Base-by-base conservation (phyloP, 768 basidiomycete species). In the Termitomyces sp. region DNA sequence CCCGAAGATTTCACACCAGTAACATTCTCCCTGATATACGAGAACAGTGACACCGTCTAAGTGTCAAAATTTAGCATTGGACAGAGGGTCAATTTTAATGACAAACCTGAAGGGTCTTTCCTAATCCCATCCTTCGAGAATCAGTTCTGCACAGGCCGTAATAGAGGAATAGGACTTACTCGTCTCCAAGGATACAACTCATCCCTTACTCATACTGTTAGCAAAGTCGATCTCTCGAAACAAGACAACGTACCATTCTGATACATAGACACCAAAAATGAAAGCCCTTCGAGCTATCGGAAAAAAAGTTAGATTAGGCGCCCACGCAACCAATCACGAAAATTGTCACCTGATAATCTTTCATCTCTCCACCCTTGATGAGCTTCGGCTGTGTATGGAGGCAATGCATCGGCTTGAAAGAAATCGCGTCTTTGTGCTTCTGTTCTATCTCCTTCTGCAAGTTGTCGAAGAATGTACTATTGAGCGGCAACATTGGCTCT, bases 111-210 rank as follows among this genome's bases (percentile, higher is more conserved):
- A 86, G 68, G 0, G 85, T 86, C 65, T 86, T 86, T 6, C 84
- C 84, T 5, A 86, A 76, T 60, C 83, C 83, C 82, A 84, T 84
- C 70, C 80, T 81, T 54, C 19, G 19, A 17, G 21, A 30, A 19
- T 43, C 55, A 34, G 47, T 43, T 42, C 34, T 39, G 17, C 6
- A 1, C 7, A 11, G 5, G 28, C 12, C 3, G 7, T 14, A n/a
- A 43, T 3, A 37, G 47, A 37, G 54, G 56, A 40, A 43, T 25
- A 28, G 19, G 25, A 72, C 77, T 59, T 63, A 83, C 82, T 82
- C 84, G 60, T 90, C 88, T 28, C 85, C 88, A 1, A 90, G 74
- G 55, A 90, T 85, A 65, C 84, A 83, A 59, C 83, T 88, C 76
- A 88, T 80, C 16, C 82, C 81, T 83, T 59, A 19, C 19, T 3